Percentiles rank a stretch among this genome's conserved stretches.
Evolutionary conservation across 306 rosid genomes (phyloP).

Genomic region (Cucurbita argyrosperma): DNA sequence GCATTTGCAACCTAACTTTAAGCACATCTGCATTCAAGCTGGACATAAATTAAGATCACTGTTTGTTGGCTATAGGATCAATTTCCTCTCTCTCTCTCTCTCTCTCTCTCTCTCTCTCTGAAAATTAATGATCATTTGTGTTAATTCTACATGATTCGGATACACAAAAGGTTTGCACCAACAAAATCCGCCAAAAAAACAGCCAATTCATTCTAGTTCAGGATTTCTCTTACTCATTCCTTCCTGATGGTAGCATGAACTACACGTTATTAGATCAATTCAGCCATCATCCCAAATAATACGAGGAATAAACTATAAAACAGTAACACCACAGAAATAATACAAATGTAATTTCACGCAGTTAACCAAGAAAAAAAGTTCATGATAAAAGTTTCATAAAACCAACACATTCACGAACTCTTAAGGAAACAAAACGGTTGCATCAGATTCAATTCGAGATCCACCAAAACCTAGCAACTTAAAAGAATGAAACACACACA

Average conservation of each 20-base stretch:
- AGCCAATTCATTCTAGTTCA: not conserved
- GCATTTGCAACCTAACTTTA: slow-evolving; percentile 97
- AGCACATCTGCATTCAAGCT: slow-evolving; percentile 65
- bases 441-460: not conserved
- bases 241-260: not conserved
- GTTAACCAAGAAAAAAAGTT: not conserved
- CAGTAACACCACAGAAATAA: not conserved
- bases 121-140: not conserved
- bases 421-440: not conserved
- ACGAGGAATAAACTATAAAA: not conserved
- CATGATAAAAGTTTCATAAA: not conserved
- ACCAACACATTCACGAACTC: not conserved
- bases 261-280: not conserved
- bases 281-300: not conserved
- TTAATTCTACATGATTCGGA: not conserved
- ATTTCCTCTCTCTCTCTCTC: not conserved
- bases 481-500: not conserved
- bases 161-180: not conserved
- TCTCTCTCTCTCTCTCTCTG: not conserved
- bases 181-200: not conserved
- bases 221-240: not conserved
- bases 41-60: slow-evolving; percentile 9
- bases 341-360: not conserved
- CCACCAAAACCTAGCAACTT: not conserved
- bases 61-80: slow-evolving; percentile 1